phyloP scores from a whole-genome alignment of 2,329 filamentous ascomycete genomes.

The Ascomycota sp. region DNA sequence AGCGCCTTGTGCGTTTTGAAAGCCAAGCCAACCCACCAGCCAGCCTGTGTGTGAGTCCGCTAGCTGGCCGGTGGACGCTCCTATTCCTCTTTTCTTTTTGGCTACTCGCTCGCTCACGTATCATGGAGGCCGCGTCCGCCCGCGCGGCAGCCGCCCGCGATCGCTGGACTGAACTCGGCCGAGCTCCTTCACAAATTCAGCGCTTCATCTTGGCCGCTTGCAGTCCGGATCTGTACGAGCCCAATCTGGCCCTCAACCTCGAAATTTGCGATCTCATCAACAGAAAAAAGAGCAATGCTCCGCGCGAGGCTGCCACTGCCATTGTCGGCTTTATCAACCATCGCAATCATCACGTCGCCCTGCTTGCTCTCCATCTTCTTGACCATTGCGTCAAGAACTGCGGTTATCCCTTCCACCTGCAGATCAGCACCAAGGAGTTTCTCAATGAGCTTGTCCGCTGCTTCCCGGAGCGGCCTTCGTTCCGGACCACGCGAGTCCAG shows the following conservation, averaged over 20 bases:
- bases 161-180: constrained; percentile 69
- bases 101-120: neutral
- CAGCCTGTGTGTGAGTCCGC: too few relatives aligned
- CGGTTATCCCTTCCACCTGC: constrained; percentile 94
- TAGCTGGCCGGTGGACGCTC: too few relatives aligned
- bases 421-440: constrained; percentile 97
- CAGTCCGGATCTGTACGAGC: constrained; percentile 93
- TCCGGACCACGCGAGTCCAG: constrained; percentile 73
- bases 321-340: constrained; percentile 94
- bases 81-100: too few relatives aligned
- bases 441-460: constrained; percentile 92
- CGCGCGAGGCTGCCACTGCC: constrained; percentile 79
- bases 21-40: too few relatives aligned
- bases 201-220: constrained; percentile 93
- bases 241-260: constrained; percentile 86
- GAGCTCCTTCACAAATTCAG: constrained; percentile 69
- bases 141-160: constrained; percentile 76
- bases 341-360: constrained; percentile 83
- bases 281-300: constrained; percentile 86
- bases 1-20: too few relatives aligned
- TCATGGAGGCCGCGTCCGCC: constrained; percentile 86
- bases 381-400: constrained; percentile 99
- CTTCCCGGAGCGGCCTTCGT: constrained; percentile 82
- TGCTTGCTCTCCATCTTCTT: constrained; percentile 77
- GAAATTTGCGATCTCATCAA: constrained; percentile 96